phyloP scores from a whole-genome alignment of 768 basidiomycete species.

The Russula virescens region DNA sequence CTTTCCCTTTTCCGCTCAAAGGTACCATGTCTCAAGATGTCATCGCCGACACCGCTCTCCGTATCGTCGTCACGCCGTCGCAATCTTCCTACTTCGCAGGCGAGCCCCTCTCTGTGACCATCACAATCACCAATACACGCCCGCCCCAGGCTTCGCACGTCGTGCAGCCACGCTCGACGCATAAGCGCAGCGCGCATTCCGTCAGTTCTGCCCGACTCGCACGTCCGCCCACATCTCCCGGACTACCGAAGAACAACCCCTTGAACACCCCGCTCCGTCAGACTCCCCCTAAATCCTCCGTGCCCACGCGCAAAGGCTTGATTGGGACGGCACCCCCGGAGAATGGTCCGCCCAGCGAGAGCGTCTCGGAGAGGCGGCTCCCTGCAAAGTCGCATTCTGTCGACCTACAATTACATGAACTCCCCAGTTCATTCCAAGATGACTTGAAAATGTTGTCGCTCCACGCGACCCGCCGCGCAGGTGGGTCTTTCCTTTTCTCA shows the following conservation, averaged over 20 bases:
- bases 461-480: constrained; percentile 17
- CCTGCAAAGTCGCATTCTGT: constrained; percentile 59
- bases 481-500: not conserved
- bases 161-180: constrained; percentile 37
- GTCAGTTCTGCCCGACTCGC: constrained; percentile 79
- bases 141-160: constrained; percentile 40
- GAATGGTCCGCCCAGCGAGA: constrained; percentile 26
- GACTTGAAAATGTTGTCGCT: constrained; percentile 10
- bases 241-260: constrained; percentile 43
- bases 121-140: constrained; percentile 82
- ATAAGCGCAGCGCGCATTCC: constrained; percentile 72
- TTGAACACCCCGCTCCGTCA: constrained; percentile 32
- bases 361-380: not conserved
- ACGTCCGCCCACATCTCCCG: constrained; percentile 78
- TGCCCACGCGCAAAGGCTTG: constrained; percentile 42
- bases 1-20: not conserved
- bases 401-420: constrained; percentile 48
- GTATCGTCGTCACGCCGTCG: constrained; percentile 68
- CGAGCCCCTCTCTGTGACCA: constrained; percentile 76
- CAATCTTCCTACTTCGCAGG: constrained; percentile 93
- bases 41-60: constrained; percentile 33
- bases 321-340: constrained; percentile 40
- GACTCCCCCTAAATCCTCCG: constrained; percentile 8
- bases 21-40: constrained; percentile 18
- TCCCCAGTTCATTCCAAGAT: constrained; percentile 25